Base-by-base conservation (phyloP, 164 flowering plant genomes). In the Magnolia changhungtana region DNA sequence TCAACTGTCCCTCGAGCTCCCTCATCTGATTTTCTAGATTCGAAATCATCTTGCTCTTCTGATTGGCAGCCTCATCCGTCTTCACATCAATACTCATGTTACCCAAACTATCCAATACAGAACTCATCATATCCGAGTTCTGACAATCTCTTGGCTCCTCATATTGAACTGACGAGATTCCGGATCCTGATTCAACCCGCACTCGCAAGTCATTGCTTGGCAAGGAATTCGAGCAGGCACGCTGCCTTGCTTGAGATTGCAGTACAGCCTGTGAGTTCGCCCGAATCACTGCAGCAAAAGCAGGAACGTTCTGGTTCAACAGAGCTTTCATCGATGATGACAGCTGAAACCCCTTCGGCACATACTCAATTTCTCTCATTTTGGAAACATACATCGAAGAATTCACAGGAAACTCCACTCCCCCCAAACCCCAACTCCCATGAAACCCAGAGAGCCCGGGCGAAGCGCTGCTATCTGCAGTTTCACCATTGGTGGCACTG, bases 351-450 rank as follows among this genome's bases (percentile, higher is more conserved):
- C 97, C 85, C 86, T 91, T 89, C 8, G 61, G 61, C 1, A 96
- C 90, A 76, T 92, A 91, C 72, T 93, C 93, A 75, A 87, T 82
- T 63, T 91, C 95, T 73, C 77, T 86, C 67, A 80, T 85, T 77
- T 82, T 49, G 31, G 79, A 75, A 71, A 86, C 93, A 52, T 87
- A 78, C 70, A 78, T 79, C 7, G 85, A 86, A 1, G 87, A 89
- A 87, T 58, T 72, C 24, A 69, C 65, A 66, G 80, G 27, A 5
- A 63, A 50, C 27, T 77, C 79, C 2, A 52, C 63, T 14, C 83
- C 87, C 29, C 91, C 94, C 87, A 87, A 91, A 8, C 96, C 96
- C 96, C 93, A 90, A 29, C 94, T 94, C 50, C 91, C 89, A 85
- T 91, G 96, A 79, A 91, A 92, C 86, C 86, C 84, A 78, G 94